Conservation (phyloP, 2,329 filamentous ascomycete genomes). For the Dothistroma septosporum region DNA sequence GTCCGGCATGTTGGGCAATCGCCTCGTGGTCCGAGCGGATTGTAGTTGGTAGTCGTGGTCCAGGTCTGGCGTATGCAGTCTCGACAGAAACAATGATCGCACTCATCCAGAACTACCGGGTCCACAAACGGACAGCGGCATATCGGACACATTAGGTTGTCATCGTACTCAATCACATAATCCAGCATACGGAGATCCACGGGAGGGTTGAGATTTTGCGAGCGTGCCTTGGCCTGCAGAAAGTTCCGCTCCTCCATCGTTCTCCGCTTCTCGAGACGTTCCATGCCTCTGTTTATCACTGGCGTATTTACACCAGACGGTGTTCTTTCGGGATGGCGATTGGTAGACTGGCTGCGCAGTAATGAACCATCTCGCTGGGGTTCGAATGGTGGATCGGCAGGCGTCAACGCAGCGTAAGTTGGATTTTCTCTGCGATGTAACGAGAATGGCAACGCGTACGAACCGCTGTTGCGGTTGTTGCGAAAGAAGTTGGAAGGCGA, state of each 20-base stretch:
- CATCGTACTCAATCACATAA: slow-evolving; percentile 54
- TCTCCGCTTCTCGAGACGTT: slow-evolving; percentile 30
- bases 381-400: background rate
- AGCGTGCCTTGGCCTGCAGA: slow-evolving; percentile 25
- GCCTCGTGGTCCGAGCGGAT: slow-evolving; percentile 30
- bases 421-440: slow-evolving; percentile 15
- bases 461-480: slow-evolving; percentile 13
- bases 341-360: slow-evolving; percentile 18
- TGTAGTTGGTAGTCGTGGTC: slow-evolving; percentile 34
- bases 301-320: slow-evolving; percentile 3
- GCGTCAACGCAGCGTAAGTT: background rate
- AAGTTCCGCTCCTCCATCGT: slow-evolving; percentile 34
- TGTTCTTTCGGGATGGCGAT: background rate
- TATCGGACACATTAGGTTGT: slow-evolving; percentile 61
- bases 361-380: background rate
- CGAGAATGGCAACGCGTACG: background rate
- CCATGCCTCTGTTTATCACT: slow-evolving; percentile 25
- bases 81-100: slow-evolving; percentile 62
- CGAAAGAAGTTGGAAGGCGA: slow-evolving; percentile 18
- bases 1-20: slow-evolving; percentile 57
- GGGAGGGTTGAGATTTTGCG: slow-evolving; percentile 30
- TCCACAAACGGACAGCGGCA: slow-evolving; percentile 60
- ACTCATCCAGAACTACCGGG: slow-evolving; percentile 53
- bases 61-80: slow-evolving; percentile 53
- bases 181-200: slow-evolving; percentile 57